Percentiles rank a stretch among this genome's conserved stretches.
phyloP scores from a whole-genome alignment of 495 filamentous ascomycete genomes.

The Aspergillus sclerotioniger region DNA sequence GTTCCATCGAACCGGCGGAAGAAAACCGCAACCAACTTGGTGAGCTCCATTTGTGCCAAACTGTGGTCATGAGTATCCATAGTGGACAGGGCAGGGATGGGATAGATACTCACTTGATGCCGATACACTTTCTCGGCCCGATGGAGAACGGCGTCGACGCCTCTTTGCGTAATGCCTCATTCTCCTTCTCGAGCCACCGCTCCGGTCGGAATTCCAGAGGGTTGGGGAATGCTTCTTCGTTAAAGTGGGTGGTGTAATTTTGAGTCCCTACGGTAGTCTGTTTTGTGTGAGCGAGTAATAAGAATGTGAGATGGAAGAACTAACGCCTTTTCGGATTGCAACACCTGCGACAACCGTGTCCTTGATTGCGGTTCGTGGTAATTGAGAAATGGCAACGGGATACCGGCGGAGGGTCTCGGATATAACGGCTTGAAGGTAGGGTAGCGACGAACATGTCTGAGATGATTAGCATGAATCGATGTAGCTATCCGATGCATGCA shows the following conservation, averaged over 20 bases:
- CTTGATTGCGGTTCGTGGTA: not conserved
- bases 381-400: not conserved
- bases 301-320: not conserved
- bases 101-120: not conserved
- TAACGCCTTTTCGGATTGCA: not conserved
- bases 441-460: not conserved
- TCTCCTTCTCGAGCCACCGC: slow-evolving; percentile 2
- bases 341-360: not conserved
- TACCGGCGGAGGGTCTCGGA: not conserved
- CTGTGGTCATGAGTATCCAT: not conserved
- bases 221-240: slow-evolving; percentile 1
- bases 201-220: not conserved
- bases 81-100: not conserved
- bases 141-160: not conserved
- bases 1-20: not conserved
- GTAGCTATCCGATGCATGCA: too few species aligned
- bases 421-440: not conserved
- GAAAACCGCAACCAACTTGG: not conserved
- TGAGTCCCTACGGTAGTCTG: not conserved
- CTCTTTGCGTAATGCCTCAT: not conserved
- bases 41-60: slow-evolving; percentile 4
- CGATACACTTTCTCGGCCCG: not conserved
- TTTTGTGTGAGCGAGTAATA: not conserved
- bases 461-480: too few species aligned
- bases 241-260: not conserved